Base-by-base conservation (phyloP, 2,329 filamentous ascomycete genomes). In the Aspergillus fumigatiaffinis region DNA sequence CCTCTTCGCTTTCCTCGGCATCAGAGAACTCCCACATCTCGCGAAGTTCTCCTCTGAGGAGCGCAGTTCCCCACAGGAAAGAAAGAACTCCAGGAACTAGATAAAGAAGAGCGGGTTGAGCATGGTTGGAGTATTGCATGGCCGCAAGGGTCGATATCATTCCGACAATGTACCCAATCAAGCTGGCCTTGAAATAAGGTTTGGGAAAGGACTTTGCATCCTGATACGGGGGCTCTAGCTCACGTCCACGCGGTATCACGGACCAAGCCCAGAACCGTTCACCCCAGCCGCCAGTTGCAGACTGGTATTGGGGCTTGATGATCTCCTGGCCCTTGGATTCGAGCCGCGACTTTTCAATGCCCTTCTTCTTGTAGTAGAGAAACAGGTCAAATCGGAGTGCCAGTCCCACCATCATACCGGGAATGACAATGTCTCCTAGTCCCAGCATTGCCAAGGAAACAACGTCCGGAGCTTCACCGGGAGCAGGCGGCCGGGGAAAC, bases 321-420 rank as follows among this genome's bases (percentile, higher is more conserved):
- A 60, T 51, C 0, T 53, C 60, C 29, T 65, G 61, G 1, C 50
- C 56, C 26, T 62, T 54, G 47, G 62, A 60, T 62, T 67, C 58
- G 52, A 59, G 51, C 52, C 66, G 55, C 54, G 65, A 61, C 32
- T 66, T 65, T 73, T 67, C 63, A 82, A 70, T 87, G 82, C 71
- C 70, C 68, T 90, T 87, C 42, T 81, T 81, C 38, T 88, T 80
- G 70, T 97, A 97, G 76, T 89, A 87, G 54, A 91, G 80, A 77
- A 91, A 94, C 7, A 96, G 80, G 70, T 99, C 93, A 66, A 96
- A 96, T n/a, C 93, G 86, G 25, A 99, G 80, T 2, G 92, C 91
- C 46, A 97, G 82, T 1, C 85, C 91, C 60, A 97, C 88, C 76
- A 97, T 87, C 68, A 97, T 91, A 8, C 93, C 94, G 0, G 93